These are phyloP conservation scores for Arachnomyces sp. DNA, from an alignment of 2,329 filamentous ascomycete species.

Conservation along the genomic window DNA sequence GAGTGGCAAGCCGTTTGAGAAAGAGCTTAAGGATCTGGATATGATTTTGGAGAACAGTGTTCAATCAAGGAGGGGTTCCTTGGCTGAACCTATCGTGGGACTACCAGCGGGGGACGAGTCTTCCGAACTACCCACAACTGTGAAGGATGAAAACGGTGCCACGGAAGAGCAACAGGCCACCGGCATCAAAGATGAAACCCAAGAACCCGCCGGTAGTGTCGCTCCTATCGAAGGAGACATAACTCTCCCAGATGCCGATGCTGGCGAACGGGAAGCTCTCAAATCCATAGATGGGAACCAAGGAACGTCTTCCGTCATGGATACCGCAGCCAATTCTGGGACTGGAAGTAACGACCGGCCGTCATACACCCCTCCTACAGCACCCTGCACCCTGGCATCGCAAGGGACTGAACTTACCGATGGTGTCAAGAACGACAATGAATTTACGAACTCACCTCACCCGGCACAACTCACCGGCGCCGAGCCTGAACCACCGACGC, in stretches of 20 bases:
- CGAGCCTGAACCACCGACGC: slow-evolving; percentile 29
- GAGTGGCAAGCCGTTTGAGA: slow-evolving; percentile 60
- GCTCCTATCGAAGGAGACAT: slow-evolving; percentile 6
- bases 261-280: not conserved
- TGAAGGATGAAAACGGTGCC: slow-evolving; percentile 19
- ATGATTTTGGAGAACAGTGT: slow-evolving; percentile 62
- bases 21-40: slow-evolving; percentile 66
- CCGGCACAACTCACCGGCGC: slow-evolving; percentile 35
- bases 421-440: slow-evolving; percentile 19
- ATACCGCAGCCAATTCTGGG: slow-evolving; percentile 3
- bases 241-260: slow-evolving; percentile 12
- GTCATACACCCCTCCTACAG: slow-evolving; percentile 10
- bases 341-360: too few species aligned
- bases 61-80: slow-evolving; percentile 44
- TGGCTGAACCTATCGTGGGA: slow-evolving; percentile 30
- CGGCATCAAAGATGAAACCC: slow-evolving; percentile 17
- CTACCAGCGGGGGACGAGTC: slow-evolving; percentile 35
- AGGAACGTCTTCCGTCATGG: slow-evolving; percentile 6
- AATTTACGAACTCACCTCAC: slow-evolving; percentile 29
- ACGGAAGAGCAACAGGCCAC: slow-evolving; percentile 8
- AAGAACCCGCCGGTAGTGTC: slow-evolving; percentile 4
- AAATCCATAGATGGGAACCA: not conserved
- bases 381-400: slow-evolving; percentile 13
- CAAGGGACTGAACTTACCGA: not conserved
- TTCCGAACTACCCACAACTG: slow-evolving; percentile 40